Conservation (phyloP, 495 filamentous ascomycete genomes). For the Lasiosphaeria ovina region DNA sequence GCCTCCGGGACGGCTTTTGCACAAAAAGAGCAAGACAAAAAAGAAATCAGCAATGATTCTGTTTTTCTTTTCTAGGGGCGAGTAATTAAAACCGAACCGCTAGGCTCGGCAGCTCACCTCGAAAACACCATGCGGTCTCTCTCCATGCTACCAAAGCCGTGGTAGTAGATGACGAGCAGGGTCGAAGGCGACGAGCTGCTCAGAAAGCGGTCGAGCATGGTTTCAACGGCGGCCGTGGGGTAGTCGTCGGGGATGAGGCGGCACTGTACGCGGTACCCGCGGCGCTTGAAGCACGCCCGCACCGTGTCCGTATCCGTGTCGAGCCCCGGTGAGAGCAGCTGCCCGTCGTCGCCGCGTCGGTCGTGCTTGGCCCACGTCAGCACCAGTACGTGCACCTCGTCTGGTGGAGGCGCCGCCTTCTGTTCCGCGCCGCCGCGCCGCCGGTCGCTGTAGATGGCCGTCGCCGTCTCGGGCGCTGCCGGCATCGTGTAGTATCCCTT, state of each 20-base stretch:
- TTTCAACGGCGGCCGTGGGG: conserved; percentile 27
- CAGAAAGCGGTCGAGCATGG: conserved; percentile 25
- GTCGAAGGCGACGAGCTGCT: conserved; percentile 5
- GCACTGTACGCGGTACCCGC: conserved; percentile 30
- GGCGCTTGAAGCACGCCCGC: conserved; percentile 21
- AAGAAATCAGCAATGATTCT: background rate
- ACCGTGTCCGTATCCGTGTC: conserved; percentile 19
- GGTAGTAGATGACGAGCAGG: conserved; percentile 28
- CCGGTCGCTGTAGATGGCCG: background rate
- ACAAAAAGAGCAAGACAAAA: background rate
- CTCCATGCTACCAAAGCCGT: conserved; percentile 22
- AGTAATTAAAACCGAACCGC: background rate
- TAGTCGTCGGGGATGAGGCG: conserved; percentile 26
- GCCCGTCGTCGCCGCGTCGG: conserved; percentile 17
- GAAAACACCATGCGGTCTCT: conserved; percentile 26
- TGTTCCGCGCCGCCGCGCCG: background rate
- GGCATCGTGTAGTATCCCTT: background rate
- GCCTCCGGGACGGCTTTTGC: conserved; percentile 1
- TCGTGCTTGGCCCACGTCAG: conserved; percentile 25
- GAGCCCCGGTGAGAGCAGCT: conserved; percentile 12
- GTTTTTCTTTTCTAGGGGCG: background rate
- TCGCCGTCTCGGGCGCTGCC: conserved; percentile 7
- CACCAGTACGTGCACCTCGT: conserved; percentile 25
- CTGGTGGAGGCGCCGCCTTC: conserved; percentile 11
- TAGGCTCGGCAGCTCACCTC: conserved; percentile 12